These are phyloP conservation scores for Colletotrichum caudatum DNA, from an alignment of 2,329 filamentous ascomycete species.

Conservation along the genomic window DNA sequence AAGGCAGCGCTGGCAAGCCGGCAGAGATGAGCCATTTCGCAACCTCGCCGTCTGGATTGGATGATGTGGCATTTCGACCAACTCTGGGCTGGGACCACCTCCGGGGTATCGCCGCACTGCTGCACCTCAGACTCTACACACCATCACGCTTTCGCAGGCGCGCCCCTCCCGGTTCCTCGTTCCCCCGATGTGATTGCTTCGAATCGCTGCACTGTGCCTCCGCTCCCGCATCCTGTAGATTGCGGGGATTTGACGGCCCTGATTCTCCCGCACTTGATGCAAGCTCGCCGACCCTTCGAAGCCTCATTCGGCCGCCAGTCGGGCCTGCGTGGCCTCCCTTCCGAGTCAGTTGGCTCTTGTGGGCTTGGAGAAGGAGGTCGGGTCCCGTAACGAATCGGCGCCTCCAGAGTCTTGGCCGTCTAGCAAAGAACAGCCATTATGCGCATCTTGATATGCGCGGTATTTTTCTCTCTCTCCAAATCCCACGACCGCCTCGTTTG, in stretches of 20 bases:
- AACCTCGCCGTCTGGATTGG: constrained; percentile 28
- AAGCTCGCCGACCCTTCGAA: constrained; percentile 17
- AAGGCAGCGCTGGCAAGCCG: constrained; percentile 25
- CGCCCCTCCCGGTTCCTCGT: constrained; percentile 29
- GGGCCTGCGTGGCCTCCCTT: constrained; percentile 33
- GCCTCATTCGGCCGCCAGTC: constrained; percentile 30
- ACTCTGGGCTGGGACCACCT: constrained; percentile 10
- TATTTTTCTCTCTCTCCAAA: background rate
- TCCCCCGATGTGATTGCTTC: constrained; percentile 26
- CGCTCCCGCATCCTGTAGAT: constrained; percentile 38
- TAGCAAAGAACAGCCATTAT: constrained; percentile 3
- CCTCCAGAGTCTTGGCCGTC: constrained; percentile 30
- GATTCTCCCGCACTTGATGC: constrained; percentile 37
- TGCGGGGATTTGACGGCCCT: constrained; percentile 42
- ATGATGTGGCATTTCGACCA: constrained; percentile 10
- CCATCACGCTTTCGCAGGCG: constrained; percentile 24
- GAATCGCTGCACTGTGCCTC: constrained; percentile 39
- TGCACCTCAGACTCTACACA: constrained; percentile 28
- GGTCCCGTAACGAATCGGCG: constrained; percentile 20
- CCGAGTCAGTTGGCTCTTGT: constrained; percentile 34
- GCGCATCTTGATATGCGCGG: constrained; percentile 29
- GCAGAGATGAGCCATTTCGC: constrained; percentile 33
- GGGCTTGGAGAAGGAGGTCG: constrained; percentile 29
- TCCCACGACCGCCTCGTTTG: constrained; percentile 35
- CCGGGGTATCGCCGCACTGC: constrained; percentile 21